Conservation (phyloP, 2,329 filamentous ascomycete species). For the Atkinsonella hypoxylon region DNA sequence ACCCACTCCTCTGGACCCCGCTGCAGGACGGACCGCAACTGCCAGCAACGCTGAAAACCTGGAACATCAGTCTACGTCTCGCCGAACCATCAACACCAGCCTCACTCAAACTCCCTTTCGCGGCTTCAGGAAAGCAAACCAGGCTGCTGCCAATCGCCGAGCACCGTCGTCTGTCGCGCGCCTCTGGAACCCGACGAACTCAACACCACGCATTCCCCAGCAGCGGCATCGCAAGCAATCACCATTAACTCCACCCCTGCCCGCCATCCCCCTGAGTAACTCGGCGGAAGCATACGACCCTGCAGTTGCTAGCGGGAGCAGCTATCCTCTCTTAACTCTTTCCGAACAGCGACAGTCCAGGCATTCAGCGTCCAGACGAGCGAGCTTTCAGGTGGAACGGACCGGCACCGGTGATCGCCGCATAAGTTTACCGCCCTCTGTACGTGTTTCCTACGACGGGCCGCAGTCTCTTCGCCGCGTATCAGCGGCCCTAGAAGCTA, state of each 20-base stretch:
- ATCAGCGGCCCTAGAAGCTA: background rate
- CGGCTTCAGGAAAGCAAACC: constrained; percentile 22
- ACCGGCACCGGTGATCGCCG: constrained; percentile 33
- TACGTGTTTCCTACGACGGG: constrained; percentile 42
- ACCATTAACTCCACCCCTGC: constrained; percentile 41
- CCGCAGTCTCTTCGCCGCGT: constrained; percentile 26
- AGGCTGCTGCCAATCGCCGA: constrained; percentile 17
- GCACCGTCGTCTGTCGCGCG: constrained; percentile 34
- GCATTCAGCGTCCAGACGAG: constrained; percentile 29
- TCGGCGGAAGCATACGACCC: constrained; percentile 25
- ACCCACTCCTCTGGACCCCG: background rate
- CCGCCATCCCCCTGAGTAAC: constrained; percentile 34
- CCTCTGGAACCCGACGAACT: constrained; percentile 51
- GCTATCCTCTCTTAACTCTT: constrained; percentile 39
- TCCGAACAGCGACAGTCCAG: constrained; percentile 36
- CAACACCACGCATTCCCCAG: constrained; percentile 34
- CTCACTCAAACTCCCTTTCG: constrained; percentile 27
- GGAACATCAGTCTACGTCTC: constrained; percentile 1
- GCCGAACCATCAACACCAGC: background rate
- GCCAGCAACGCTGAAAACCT: background rate
- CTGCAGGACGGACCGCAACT: background rate
- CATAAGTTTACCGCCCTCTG: constrained; percentile 40
- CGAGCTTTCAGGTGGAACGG: constrained; percentile 40
- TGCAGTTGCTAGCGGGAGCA: constrained; percentile 27
- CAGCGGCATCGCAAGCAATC: constrained; percentile 27